These are phyloP conservation scores for Eutrema salsugineum DNA, from an alignment of 441 rosid species.

Conservation along the genomic window DNA sequence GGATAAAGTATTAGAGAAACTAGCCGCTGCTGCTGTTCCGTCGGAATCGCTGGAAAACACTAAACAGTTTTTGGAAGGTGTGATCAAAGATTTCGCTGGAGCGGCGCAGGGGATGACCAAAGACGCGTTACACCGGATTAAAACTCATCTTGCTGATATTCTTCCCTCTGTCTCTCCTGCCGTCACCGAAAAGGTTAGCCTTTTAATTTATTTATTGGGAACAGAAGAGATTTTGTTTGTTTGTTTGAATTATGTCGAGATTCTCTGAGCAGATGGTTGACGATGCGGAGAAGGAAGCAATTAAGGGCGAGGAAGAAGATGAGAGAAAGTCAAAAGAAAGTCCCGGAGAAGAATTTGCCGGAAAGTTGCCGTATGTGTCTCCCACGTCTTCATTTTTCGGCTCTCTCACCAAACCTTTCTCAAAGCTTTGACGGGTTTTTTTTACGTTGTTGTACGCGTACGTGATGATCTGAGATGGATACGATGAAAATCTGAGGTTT, in stretches of 20 bases:
- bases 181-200: slow-evolving; percentile 33
- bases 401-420: slow-evolving; percentile 25
- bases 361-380: slow-evolving; percentile 11
- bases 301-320: slow-evolving; percentile 21
- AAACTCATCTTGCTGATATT: slow-evolving; percentile 35
- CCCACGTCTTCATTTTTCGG: slow-evolving; percentile 21
- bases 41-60: slow-evolving; percentile 42
- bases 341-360: neutral
- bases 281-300: slow-evolving; percentile 35
- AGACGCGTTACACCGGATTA: slow-evolving; percentile 46
- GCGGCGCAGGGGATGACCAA: slow-evolving; percentile 49
- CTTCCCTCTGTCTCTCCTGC: slow-evolving; percentile 43
- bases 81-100: slow-evolving; percentile 37
- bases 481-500: neutral
- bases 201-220: neutral
- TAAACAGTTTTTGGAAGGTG: slow-evolving; percentile 39
- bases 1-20: slow-evolving; percentile 44
- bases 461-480: neutral
- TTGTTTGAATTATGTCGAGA: neutral
- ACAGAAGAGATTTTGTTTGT: neutral
- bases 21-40: slow-evolving; percentile 41
- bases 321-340: slow-evolving; percentile 1
- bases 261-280: slow-evolving; percentile 27
- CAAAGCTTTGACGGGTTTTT: slow-evolving; percentile 13
- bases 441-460: neutral